Percentiles rank a stretch among this genome's conserved stretches.
Conservation (phyloP, 179 eudicot genomes). For the Pouteria campechiana region DNA sequence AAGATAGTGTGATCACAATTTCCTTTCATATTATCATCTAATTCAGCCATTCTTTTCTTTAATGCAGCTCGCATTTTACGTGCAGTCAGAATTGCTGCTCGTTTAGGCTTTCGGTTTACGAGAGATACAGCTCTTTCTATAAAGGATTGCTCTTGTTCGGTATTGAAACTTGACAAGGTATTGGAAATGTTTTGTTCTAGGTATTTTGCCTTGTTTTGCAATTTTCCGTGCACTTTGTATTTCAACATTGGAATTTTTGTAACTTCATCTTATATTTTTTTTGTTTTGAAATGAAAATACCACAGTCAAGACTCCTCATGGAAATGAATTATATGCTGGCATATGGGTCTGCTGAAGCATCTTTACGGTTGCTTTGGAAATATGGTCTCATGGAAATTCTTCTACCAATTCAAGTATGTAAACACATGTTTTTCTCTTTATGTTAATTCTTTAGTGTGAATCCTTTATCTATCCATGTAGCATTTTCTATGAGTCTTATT, state of each 20-base stretch:
- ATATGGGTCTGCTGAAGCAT: constrained; percentile 78
- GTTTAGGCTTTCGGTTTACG: constrained; percentile 53
- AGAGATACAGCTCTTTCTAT: constrained; percentile 45
- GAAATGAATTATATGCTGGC: constrained; percentile 87
- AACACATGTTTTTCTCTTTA: background rate
- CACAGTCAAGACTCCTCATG: constrained; percentile 66
- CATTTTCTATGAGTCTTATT: constrained; percentile 1
- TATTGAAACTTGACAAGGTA: constrained; percentile 71
- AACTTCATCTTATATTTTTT: background rate
- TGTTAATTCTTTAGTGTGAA: no score
- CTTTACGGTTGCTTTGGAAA: constrained; percentile 65
- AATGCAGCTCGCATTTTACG: constrained; percentile 88
- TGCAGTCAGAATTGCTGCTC: constrained; percentile 78
- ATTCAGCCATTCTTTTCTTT: constrained; percentile 2
- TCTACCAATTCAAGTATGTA: constrained; percentile 71
- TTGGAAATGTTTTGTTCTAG: background rate
- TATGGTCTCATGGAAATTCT: constrained; percentile 44
- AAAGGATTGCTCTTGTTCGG: constrained; percentile 30
- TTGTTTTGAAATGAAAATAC: background rate
- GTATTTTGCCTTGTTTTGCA: background rate
- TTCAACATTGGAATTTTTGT: background rate
- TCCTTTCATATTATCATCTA: no score
- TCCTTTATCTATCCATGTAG: no score
- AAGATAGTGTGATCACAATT: no score
- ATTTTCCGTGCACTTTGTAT: background rate